These are phyloP conservation scores for Boletus pseudo-olivaceus DNA, from an alignment of 768 basidiomycete genomes.

Conservation along the genomic window DNA sequence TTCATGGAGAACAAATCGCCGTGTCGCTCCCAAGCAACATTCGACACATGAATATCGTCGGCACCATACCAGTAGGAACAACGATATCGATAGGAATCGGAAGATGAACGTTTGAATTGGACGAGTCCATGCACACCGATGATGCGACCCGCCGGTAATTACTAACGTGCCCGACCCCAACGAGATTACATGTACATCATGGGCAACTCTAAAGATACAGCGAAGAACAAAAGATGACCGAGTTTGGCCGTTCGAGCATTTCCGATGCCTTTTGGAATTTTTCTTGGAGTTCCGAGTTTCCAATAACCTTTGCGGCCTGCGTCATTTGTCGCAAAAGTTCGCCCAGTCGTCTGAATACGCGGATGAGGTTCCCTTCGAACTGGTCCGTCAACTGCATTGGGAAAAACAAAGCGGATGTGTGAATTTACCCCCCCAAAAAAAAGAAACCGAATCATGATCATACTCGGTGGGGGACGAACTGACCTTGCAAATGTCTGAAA, in stretches of 20 bases:
- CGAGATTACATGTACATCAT: not conserved
- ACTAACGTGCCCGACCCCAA: too few species aligned
- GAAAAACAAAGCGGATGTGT: not conserved
- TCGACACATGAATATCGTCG: not conserved
- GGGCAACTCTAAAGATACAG: slow-evolving; percentile 58
- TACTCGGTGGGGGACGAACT: not conserved
- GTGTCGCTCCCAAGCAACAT: not conserved
- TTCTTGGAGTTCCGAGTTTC: slow-evolving; percentile 88
- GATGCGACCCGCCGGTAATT: not conserved
- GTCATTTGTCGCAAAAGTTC: slow-evolving; percentile 97
- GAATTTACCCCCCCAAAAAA: not conserved
- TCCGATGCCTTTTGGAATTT: slow-evolving; percentile 91
- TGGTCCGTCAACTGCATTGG: slow-evolving; percentile 86
- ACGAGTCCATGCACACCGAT: not conserved
- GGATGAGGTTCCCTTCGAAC: slow-evolving; percentile 95
- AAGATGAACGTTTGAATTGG: not conserved
- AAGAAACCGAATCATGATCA: not conserved
- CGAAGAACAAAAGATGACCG: slow-evolving; percentile 88
- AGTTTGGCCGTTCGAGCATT: slow-evolving; percentile 91
- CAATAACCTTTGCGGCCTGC: slow-evolving; percentile 93
- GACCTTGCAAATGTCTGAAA: slow-evolving; percentile 95
- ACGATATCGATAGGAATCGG: not conserved
- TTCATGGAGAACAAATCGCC: not conserved
- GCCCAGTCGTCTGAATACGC: slow-evolving; percentile 91
- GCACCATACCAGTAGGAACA: not conserved